Conservation (phyloP, 2,329 filamentous ascomycete genomes). For the Fonsecaea nubica region DNA sequence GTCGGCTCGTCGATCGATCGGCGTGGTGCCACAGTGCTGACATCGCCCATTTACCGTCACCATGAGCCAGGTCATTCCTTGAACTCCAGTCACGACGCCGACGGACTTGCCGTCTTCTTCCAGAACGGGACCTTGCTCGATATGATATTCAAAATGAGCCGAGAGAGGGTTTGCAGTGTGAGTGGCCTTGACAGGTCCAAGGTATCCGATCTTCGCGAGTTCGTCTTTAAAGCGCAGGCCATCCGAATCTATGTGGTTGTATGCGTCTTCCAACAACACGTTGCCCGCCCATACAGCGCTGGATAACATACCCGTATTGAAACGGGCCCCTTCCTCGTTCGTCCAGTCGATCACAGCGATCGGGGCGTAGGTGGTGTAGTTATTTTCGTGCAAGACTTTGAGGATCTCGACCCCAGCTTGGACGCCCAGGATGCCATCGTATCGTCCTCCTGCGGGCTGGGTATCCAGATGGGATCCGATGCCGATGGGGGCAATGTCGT, state of each 20-base stretch:
- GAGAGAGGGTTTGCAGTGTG: conserved; percentile 66
- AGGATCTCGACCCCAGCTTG: conserved; percentile 75
- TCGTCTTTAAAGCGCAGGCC: conserved; percentile 63
- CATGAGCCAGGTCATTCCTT: conserved; percentile 76
- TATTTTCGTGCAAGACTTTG: conserved; percentile 68
- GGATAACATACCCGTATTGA: conserved; percentile 74
- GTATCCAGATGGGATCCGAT: conserved; percentile 70
- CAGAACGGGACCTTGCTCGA: conserved; percentile 80
- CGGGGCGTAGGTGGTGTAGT: conserved; percentile 71
- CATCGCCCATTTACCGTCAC: conserved; percentile 70
- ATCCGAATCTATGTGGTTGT: conserved; percentile 5
- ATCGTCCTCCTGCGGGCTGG: conserved; percentile 70
- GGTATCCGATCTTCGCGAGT: conserved; percentile 71
- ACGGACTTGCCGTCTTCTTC: conserved; percentile 70
- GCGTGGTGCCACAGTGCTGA: conserved; percentile 76
- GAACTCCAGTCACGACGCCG: conserved; percentile 73
- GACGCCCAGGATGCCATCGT: conserved; percentile 78
- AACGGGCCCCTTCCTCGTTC: conserved; percentile 81
- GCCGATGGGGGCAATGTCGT: conserved; percentile 67
- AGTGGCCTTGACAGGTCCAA: conserved; percentile 62
- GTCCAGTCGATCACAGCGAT: conserved; percentile 81
- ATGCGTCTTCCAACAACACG: conserved; percentile 5
- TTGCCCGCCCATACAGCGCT: conserved; percentile 51
- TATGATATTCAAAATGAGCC: conserved; percentile 83
- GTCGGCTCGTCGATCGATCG: conserved; percentile 69